These are phyloP conservation scores for Nematodospora anomalae DNA, from an alignment of 1,139 yeast genomes.

Conservation along the genomic window DNA sequence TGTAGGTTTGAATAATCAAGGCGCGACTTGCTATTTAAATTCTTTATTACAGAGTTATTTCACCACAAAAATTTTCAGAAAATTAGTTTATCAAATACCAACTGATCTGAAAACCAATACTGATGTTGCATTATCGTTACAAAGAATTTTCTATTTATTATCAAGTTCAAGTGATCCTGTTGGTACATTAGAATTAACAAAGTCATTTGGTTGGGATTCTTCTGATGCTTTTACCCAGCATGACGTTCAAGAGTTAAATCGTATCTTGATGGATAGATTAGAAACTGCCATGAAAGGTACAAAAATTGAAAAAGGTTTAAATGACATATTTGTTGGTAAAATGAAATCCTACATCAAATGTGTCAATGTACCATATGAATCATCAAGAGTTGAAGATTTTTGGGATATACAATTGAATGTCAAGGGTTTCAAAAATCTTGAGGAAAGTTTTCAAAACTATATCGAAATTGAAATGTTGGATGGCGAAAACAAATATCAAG, in stretches of 20 bases:
- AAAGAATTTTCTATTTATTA: constrained; percentile 78
- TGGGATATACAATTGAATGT: constrained; percentile 98
- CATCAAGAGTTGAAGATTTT: constrained; percentile 88
- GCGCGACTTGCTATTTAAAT: constrained; percentile 96
- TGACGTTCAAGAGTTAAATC: constrained; percentile 94
- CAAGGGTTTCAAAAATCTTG: constrained; percentile 70
- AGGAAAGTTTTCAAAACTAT: constrained; percentile 80
- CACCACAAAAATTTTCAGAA: constrained; percentile 79
- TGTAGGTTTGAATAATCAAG: constrained; percentile 93
- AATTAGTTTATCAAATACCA: constrained; percentile 86
- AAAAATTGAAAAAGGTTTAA: constrained; percentile 73
- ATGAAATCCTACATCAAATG: constrained; percentile 95
- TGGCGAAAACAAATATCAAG: constrained; percentile 95
- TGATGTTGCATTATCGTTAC: constrained; percentile 78
- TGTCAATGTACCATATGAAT: constrained; percentile 91
- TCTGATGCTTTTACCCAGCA: constrained; percentile 97
- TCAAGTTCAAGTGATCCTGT: constrained; percentile 73
- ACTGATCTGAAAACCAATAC: constrained; percentile 45
- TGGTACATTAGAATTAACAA: constrained; percentile 82
- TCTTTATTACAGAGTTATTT: constrained; percentile 88
- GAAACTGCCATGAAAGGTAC: constrained; percentile 94
- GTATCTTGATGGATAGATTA: constrained; percentile 91
- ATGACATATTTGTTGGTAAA: constrained; percentile 88
- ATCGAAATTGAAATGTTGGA: constrained; percentile 85
- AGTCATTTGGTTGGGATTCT: constrained; percentile 96